Evolutionary conservation across 2,329 filamentous ascomycete genomes (phyloP).

Genomic region (Simplicillium aogashimaense): DNA sequence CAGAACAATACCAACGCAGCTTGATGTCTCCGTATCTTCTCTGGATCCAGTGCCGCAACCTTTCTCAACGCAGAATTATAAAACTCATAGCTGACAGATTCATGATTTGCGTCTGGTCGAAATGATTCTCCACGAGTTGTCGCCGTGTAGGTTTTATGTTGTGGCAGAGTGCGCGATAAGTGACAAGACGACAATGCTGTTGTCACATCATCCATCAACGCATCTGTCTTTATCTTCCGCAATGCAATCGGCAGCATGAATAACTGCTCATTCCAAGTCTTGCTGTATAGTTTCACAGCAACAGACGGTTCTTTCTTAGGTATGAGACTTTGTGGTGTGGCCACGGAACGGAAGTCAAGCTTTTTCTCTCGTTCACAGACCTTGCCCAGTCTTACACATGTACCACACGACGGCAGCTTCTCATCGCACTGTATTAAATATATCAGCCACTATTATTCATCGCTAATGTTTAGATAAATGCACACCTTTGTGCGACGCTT

Average conservation of each 20-base stretch:
- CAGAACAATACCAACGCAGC: conserved; percentile 12
- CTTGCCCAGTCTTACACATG: conserved; percentile 3
- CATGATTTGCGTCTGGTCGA: conserved; percentile 5
- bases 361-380: conserved; percentile 1
- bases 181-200: conserved; percentile 3
- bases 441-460: background rate
- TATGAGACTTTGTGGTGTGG: background rate
- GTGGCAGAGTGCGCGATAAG: conserved; percentile 2
- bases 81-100: conserved; percentile 6
- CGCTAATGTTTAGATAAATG: background rate
- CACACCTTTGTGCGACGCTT: conserved; percentile 11
- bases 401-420: conserved; percentile 3
- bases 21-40: conserved; percentile 1
- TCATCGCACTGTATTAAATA: conserved; percentile 3
- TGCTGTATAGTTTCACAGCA: too few relatives aligned
- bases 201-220: background rate
- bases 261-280: too few relatives aligned
- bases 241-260: too few relatives aligned
- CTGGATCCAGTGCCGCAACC: conserved; percentile 1
- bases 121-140: background rate
- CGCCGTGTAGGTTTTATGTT: conserved; percentile 3
- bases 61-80: conserved; percentile 6
- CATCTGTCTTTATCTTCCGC: too few relatives aligned
- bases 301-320: background rate
- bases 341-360: background rate